Conservation (phyloP, 768 basidiomycete species). For the Collybia sordida region DNA sequence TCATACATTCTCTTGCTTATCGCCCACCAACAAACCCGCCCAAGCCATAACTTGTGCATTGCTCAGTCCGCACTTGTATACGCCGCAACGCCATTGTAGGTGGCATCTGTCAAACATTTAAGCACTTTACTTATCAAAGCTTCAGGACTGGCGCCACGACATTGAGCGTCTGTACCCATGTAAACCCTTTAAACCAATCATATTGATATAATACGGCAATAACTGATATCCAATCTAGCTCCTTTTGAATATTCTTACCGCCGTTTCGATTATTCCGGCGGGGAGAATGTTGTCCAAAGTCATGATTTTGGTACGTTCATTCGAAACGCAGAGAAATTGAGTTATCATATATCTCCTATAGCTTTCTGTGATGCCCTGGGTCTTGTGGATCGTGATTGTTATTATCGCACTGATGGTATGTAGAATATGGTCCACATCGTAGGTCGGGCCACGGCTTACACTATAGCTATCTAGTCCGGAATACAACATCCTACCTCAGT, state of each 20-base stretch:
- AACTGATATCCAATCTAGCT: constrained; percentile 15
- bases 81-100: constrained; percentile 32
- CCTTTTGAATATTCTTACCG: constrained; percentile 24
- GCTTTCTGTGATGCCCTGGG: constrained; percentile 26
- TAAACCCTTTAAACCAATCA: constrained; percentile 6
- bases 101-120: too few relatives aligned
- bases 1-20: constrained; percentile 33
- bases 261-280: constrained; percentile 22
- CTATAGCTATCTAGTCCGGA: constrained; percentile 19
- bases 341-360: neutral
- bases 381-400: constrained; percentile 24
- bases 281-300: constrained; percentile 13
- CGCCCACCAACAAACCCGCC: constrained; percentile 28
- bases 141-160: constrained; percentile 24
- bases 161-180: constrained; percentile 25
- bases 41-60: constrained; percentile 24
- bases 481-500: constrained; percentile 20
- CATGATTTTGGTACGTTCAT: constrained; percentile 15
- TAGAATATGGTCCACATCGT: neutral
- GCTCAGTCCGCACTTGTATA: constrained; percentile 32
- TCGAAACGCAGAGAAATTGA: neutral
- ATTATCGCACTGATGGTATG: constrained; percentile 25
- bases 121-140: neutral
- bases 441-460: neutral
- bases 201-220: neutral